Evolutionary conservation across 2,329 filamentous ascomycete species (phyloP).

Genomic region (Neofusicoccum sp.): DNA sequence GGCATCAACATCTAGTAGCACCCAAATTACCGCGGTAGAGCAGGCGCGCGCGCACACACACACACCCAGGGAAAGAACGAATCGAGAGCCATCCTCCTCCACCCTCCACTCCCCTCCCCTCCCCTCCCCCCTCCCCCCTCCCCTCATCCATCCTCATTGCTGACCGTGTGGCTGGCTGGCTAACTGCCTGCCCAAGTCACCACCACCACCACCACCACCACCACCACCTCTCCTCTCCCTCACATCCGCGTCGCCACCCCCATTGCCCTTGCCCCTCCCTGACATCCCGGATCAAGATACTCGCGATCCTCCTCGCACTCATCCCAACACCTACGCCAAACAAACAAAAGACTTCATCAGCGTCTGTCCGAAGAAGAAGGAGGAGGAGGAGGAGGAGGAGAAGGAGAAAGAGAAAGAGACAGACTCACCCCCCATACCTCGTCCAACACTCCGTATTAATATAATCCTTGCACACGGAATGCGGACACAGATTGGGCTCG

Average conservation of each 20-base stretch:
- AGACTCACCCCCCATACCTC: conserved; percentile 1
- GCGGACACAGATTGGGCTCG: not conserved
- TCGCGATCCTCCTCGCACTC: not conserved
- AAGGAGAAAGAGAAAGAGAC: not conserved
- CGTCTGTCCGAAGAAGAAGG: too few species aligned
- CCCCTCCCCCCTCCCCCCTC: not conserved
- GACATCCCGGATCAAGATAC: not conserved
- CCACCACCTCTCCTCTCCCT: too few species aligned
- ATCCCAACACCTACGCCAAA: not conserved
- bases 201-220: too few species aligned
- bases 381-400: not conserved
- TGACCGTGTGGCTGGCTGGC: too few species aligned
- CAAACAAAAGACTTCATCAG: not conserved
- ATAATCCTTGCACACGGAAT: not conserved
- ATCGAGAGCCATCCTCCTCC: not conserved
- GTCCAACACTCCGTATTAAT: not conserved
- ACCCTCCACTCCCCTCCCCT: not conserved
- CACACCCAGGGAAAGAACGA: not conserved
- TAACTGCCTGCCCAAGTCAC: too few species aligned
- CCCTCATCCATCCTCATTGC: not conserved
- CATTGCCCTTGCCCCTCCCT: not conserved
- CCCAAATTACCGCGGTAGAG: too few species aligned
- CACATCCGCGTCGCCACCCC: too few species aligned
- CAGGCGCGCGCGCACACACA: too few species aligned
- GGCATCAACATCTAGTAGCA: not conserved